phyloP scores from a whole-genome alignment of 805 yeast species.

The Sugiyamaella floridensis region DNA sequence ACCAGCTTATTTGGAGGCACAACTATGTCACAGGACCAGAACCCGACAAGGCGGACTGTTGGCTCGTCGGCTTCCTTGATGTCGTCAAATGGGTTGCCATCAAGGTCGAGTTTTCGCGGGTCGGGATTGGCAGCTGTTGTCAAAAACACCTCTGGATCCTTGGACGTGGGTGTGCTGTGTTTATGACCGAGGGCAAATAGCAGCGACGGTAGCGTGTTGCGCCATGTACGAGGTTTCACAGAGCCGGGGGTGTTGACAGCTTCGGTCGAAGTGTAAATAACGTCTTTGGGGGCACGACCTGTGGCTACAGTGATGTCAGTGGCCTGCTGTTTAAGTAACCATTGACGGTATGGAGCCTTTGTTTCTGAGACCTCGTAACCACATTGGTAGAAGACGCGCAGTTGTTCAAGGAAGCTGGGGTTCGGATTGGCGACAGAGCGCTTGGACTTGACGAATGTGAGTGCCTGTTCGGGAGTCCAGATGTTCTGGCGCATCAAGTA shows the following conservation, averaged over 20 bases:
- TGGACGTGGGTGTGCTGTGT: slow-evolving; percentile 6
- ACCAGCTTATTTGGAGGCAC: neutral
- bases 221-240: slow-evolving; percentile 54
- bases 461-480: slow-evolving; percentile 51
- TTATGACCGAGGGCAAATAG: slow-evolving; percentile 28
- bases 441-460: slow-evolving; percentile 58
- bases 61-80: neutral
- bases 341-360: slow-evolving; percentile 35
- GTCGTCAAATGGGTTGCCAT: slow-evolving; percentile 5
- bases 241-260: neutral
- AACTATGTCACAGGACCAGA: slow-evolving; percentile 8
- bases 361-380: slow-evolving; percentile 29
- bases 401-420: slow-evolving; percentile 64
- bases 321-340: slow-evolving; percentile 30
- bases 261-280: slow-evolving; percentile 7
- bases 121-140: neutral
- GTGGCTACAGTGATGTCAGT: slow-evolving; percentile 16
- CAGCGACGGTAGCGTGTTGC: slow-evolving; percentile 77
- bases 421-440: slow-evolving; percentile 62
- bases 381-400: slow-evolving; percentile 50
- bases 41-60: slow-evolving; percentile 3
- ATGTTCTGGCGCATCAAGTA: slow-evolving; percentile 77
- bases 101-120: slow-evolving; percentile 1
- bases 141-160: slow-evolving; percentile 4
- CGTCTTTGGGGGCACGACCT: slow-evolving; percentile 13